phyloP scores from a whole-genome alignment of 805 yeast species.

The Starmerella bombicola region DNA sequence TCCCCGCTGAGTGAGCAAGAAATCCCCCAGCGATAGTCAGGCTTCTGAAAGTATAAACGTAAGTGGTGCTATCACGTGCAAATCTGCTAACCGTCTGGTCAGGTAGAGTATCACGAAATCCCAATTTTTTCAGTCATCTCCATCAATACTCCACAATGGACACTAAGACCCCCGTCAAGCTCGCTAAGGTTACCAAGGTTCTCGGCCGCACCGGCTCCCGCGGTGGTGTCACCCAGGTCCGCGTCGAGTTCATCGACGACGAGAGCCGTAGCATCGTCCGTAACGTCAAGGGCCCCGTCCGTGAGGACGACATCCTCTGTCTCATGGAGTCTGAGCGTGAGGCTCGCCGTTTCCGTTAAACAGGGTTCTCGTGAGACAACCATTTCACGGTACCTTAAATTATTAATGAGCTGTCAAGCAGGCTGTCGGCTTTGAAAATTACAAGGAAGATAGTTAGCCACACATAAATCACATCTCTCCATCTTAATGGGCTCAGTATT shows the following conservation, averaged over 20 bases:
- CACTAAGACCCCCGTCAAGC: constrained; percentile 69
- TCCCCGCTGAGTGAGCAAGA: no score
- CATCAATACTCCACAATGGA: constrained; percentile 25
- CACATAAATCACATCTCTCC: background rate
- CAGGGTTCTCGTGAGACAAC: constrained; percentile 1
- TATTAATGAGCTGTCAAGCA: constrained; percentile 7
- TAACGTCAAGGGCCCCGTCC: constrained; percentile 96
- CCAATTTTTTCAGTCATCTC: constrained; percentile 7
- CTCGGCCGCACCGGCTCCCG: constrained; percentile 99
- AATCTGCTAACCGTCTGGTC: background rate
- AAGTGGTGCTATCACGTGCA: background rate
- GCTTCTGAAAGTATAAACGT: background rate
- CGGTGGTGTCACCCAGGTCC: constrained; percentile 99
- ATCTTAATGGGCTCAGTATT: no score
- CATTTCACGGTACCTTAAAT: constrained; percentile 1
- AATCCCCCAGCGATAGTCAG: background rate
- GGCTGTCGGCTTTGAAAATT: constrained; percentile 1
- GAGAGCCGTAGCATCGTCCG: constrained; percentile 91
- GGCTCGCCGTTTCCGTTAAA: constrained; percentile 49
- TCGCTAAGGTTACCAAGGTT: constrained; percentile 98
- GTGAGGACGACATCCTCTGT: constrained; percentile 96
- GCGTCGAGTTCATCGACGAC: constrained; percentile 93
- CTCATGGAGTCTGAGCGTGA: constrained; percentile 99
- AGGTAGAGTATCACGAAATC: constrained; percentile 2
- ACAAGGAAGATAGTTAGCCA: background rate